Conservation (phyloP, 2,329 filamentous ascomycete genomes). For the Pleomassaria siparia region DNA sequence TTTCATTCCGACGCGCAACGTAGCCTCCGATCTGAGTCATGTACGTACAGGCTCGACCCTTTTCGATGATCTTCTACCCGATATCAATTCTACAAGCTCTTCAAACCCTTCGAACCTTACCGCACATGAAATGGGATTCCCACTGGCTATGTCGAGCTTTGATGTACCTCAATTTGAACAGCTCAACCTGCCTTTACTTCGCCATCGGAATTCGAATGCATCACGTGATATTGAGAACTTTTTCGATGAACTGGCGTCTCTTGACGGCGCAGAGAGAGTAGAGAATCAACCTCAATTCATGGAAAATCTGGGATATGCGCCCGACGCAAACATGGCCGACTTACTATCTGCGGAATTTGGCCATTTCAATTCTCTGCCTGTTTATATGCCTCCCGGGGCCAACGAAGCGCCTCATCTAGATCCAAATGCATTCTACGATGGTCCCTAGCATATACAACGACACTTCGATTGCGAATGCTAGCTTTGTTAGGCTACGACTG, state of each 20-base stretch:
- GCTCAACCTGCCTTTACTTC: constrained; percentile 19
- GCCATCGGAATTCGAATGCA: constrained; percentile 39
- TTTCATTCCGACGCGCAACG: constrained; percentile 6
- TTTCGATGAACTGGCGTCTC: constrained; percentile 60
- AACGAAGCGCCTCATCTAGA: constrained; percentile 22
- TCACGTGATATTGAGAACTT: constrained; percentile 52
- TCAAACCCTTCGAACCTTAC: background rate
- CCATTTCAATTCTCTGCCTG: constrained; percentile 42
- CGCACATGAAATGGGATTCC: background rate
- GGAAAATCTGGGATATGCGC: constrained; percentile 66
- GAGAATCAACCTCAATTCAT: constrained; percentile 65
- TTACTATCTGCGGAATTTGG: constrained; percentile 49
- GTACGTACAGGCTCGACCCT: constrained; percentile 14
- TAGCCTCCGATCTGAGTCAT: constrained; percentile 2
- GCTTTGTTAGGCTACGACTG: background rate
- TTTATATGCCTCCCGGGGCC: constrained; percentile 32
- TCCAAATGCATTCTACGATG: constrained; percentile 29
- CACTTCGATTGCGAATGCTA: background rate
- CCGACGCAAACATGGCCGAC: constrained; percentile 61
- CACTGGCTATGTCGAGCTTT: background rate
- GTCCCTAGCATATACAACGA: background rate
- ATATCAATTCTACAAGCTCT: constrained; percentile 16
- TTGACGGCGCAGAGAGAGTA: constrained; percentile 56
- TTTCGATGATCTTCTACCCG: constrained; percentile 23
- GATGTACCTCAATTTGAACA: constrained; percentile 8